These are phyloP conservation scores for Aaosphaeria pasadenensis DNA, from an alignment of 2,329 filamentous ascomycete species.

Conservation along the genomic window DNA sequence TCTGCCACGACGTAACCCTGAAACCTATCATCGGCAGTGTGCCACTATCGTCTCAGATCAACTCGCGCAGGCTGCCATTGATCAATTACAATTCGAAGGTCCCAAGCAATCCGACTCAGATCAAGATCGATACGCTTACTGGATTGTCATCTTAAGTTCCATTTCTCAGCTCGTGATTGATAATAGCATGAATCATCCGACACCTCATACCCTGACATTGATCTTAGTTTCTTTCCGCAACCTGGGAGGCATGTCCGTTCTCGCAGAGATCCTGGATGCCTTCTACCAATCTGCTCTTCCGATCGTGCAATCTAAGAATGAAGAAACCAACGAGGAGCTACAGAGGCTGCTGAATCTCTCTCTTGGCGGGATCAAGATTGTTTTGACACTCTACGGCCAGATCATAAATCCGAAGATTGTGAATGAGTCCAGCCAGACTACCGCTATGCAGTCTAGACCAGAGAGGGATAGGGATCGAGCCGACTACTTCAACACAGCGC, in stretches of 20 bases:
- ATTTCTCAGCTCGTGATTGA: constrained; percentile 79
- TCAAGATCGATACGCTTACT: constrained; percentile 70
- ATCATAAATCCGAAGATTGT: constrained; percentile 77
- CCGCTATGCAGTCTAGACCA: constrained; percentile 48
- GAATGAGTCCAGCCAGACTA: constrained; percentile 68
- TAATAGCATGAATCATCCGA: constrained; percentile 42
- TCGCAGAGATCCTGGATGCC: constrained; percentile 69
- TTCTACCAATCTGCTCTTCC: constrained; percentile 61
- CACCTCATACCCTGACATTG: constrained; percentile 55
- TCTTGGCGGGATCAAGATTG: constrained; percentile 70
- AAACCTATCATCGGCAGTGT: constrained; percentile 61
- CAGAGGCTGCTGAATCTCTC: constrained; percentile 44
- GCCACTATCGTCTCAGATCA: constrained; percentile 62
- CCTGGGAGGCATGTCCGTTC: constrained; percentile 67
- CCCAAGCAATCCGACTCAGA: constrained; percentile 49
- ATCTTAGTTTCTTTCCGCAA: constrained; percentile 86
- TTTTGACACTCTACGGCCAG: constrained; percentile 76
- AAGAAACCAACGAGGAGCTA: constrained; percentile 44
- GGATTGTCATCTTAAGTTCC: constrained; percentile 75
- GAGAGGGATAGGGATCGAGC: constrained; percentile 56
- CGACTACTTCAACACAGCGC: constrained; percentile 64
- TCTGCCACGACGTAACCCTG: constrained; percentile 69
- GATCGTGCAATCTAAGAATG: constrained; percentile 42
- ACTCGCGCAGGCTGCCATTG: constrained; percentile 67
- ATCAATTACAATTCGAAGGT: constrained; percentile 58